Evolutionary conservation across 352 stramenopile species (phyloP).

Genomic region (Nothophytophthora sp.): DNA sequence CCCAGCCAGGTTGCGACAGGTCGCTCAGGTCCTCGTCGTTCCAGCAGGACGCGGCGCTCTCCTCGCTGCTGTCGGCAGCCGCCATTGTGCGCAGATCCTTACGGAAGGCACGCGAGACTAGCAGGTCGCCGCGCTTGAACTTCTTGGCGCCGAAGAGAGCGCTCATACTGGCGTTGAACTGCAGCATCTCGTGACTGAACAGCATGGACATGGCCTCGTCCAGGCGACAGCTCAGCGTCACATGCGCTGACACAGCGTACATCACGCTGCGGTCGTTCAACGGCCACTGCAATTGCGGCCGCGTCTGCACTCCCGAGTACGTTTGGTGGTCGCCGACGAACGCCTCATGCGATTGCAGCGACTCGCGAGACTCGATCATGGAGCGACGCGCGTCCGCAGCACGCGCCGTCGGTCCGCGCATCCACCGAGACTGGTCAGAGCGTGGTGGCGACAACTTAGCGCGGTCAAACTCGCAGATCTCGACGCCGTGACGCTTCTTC

Average conservation of each 20-base stretch:
- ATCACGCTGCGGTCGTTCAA: conserved; percentile 39
- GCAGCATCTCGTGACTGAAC: conserved; percentile 55
- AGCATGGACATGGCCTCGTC: conserved; percentile 60
- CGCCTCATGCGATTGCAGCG: conserved; percentile 18
- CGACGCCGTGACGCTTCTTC: conserved; percentile 41
- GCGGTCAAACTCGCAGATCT: conserved; percentile 59
- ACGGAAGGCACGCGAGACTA: conserved; percentile 40
- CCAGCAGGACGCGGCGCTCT: conserved; percentile 14
- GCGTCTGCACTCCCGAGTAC: conserved; percentile 14
- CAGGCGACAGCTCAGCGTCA: conserved; percentile 52
- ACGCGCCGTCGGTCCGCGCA: conserved; percentile 3
- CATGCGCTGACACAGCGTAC: conserved; percentile 58
- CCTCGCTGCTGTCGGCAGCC: conserved; percentile 14
- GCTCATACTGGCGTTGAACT: conserved; percentile 58
- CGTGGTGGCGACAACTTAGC: conserved; percentile 15
- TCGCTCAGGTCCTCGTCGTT: conserved; percentile 32
- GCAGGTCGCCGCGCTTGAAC: conserved; percentile 52
- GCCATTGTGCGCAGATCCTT: conserved; percentile 22
- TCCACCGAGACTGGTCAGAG: no score
- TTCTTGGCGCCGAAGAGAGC: conserved; percentile 57
- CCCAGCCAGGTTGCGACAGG: conserved; percentile 28
- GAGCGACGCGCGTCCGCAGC: conserved; percentile 17
- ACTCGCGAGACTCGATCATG: conserved; percentile 27
- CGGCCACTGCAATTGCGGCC: conserved; percentile 38
- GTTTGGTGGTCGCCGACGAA: conserved; percentile 17